phyloP scores from a whole-genome alignment of 1,284 basidiomycete genomes.

The Earliella scabrosa region DNA sequence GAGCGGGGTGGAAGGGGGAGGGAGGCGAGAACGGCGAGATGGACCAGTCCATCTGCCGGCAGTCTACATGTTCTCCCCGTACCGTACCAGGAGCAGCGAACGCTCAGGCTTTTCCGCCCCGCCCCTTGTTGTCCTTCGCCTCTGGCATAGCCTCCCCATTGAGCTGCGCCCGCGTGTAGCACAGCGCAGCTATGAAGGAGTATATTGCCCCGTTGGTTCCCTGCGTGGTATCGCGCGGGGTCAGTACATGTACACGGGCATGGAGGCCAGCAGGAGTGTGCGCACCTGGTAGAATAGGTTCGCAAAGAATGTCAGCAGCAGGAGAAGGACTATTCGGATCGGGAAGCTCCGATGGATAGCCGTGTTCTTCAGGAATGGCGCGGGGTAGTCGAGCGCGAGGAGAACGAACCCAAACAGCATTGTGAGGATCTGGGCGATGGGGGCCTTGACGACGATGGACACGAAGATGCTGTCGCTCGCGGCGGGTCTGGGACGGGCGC shows the following conservation, averaged over 20 bases:
- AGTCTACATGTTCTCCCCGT: constrained; percentile 28
- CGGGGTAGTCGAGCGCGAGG: constrained; percentile 70
- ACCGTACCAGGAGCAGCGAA: constrained; percentile 25
- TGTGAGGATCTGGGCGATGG: constrained; percentile 69
- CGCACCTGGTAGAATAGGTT: constrained; percentile 81
- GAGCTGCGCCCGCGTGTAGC: constrained; percentile 65
- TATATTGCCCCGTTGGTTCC: constrained; percentile 79
- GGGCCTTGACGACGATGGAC: constrained; percentile 72
- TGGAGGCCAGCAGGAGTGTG: not conserved
- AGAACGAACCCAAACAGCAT: constrained; percentile 63
- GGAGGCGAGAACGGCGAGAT: constrained; percentile 25
- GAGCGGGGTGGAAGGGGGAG: constrained; percentile 9
- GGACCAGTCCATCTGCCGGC: constrained; percentile 31
- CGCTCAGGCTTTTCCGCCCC: constrained; percentile 57
- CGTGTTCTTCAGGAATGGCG: constrained; percentile 58
- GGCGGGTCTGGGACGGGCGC: constrained; percentile 54
- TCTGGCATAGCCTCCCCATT: constrained; percentile 70
- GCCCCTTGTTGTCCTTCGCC: constrained; percentile 66
- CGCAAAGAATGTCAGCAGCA: constrained; percentile 67
- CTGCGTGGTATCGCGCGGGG: constrained; percentile 39
- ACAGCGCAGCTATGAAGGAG: constrained; percentile 68
- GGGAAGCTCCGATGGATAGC: constrained; percentile 68
- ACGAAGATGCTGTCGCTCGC: constrained; percentile 67
- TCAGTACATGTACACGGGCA: not conserved
- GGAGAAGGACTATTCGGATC: constrained; percentile 63